A percentile compares a stretch with the other conserved stretches of the same genome.
phyloP scores from a whole-genome alignment of 257 asterid genomes.

The Sherardia arvensis region DNA sequence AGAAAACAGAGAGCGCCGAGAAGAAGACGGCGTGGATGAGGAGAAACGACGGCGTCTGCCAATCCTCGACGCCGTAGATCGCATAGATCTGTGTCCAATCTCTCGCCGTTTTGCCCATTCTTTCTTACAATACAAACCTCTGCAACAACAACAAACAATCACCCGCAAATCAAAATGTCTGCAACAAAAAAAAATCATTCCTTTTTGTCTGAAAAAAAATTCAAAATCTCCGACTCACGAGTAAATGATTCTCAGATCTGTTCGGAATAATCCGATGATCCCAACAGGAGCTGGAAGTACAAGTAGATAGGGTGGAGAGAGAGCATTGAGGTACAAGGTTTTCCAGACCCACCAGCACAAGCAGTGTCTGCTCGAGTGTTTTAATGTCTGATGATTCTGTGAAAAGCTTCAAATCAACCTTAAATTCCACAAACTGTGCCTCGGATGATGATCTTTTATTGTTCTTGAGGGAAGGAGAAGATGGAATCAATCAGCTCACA shows the following conservation, averaged over 20 bases:
- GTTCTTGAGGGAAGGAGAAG: not conserved
- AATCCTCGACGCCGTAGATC: conserved; percentile 83
- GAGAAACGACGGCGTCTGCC: conserved; percentile 79
- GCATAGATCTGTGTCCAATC: conserved; percentile 97
- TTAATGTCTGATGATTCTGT: not conserved
- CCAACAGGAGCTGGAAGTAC: conserved; percentile 29
- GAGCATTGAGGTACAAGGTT: conserved; percentile 5
- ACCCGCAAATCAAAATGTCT: too few relatives aligned
- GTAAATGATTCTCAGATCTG: conserved; percentile 26
- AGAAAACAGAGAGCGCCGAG: conserved; percentile 46
- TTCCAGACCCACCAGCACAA: not conserved
- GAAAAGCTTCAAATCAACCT: not conserved
- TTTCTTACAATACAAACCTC: too few relatives aligned
- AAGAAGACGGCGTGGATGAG: conserved; percentile 56
- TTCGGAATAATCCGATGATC: conserved; percentile 30
- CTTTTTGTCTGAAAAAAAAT: not conserved
- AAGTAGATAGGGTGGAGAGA: not conserved
- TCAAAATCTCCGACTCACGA: conserved; percentile 12
- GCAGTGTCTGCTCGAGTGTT: conserved; percentile 1
- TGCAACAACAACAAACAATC: too few relatives aligned
- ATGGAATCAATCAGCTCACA: not conserved
- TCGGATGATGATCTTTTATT: not conserved
- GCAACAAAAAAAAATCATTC: not conserved
- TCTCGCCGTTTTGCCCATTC: conserved; percentile 65
- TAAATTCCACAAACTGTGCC: not conserved